A percentile compares a stretch with the other conserved stretches of the same genome.
These are phyloP conservation scores for Backusella tarrabulga DNA, from an alignment of 192 early-diverging fungal genomes.

Conservation along the genomic window DNA sequence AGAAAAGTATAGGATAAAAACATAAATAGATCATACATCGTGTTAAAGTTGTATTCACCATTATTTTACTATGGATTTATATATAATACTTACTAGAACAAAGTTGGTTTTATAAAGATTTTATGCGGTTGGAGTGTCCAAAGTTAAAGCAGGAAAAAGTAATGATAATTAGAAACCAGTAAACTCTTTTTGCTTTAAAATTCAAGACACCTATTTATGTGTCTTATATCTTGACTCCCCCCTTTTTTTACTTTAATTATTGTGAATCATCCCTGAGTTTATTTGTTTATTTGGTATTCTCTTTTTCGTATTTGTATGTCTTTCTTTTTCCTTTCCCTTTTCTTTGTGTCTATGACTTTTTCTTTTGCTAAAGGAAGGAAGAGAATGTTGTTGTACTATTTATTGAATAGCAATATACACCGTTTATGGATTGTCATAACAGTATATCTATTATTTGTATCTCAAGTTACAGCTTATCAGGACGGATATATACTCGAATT, in stretches of 20 bases:
- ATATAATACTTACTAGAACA: not conserved
- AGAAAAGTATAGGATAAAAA: not conserved
- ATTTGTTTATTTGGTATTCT: not conserved
- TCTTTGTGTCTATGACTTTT: not conserved
- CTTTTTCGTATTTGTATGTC: not conserved
- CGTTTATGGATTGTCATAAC: not conserved
- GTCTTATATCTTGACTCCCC: not conserved
- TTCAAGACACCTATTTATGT: not conserved
- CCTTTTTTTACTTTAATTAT: constrained; percentile 1
- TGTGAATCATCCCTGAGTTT: not conserved
- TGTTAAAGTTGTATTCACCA: not conserved
- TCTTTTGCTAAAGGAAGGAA: not conserved
- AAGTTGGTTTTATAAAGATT: not conserved
- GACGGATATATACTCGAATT: not conserved
- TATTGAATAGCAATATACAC: not conserved
- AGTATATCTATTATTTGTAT: not conserved
- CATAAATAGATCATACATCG: not conserved
- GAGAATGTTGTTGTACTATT: not conserved
- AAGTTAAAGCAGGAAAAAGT: not conserved
- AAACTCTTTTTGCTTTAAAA: not conserved
- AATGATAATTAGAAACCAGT: not conserved
- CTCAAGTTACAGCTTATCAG: not conserved
- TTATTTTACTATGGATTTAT: not conserved
- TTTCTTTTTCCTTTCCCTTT: not conserved
- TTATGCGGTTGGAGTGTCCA: not conserved